Conservation (phyloP, 768 basidiomycete genomes). For the Rossbeevera mucosa region DNA sequence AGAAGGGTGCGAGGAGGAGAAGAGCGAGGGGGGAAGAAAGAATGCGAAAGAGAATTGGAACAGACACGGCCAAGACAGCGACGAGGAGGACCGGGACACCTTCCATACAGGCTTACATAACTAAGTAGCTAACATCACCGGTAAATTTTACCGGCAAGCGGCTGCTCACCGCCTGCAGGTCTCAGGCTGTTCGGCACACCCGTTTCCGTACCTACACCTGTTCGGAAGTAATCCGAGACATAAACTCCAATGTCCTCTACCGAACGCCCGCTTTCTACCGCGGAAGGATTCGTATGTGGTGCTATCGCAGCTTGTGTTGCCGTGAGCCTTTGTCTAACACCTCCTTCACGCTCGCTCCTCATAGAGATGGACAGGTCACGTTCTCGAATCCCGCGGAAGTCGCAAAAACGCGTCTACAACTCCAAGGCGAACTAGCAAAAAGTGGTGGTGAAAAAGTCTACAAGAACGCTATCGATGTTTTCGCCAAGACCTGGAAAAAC, state of each 20-base stretch:
- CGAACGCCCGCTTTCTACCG: conserved; percentile 49
- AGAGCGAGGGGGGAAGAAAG: conserved; percentile 64
- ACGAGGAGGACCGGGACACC: conserved; percentile 58
- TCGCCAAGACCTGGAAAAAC: conserved; percentile 81
- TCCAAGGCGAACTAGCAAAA: conserved; percentile 92
- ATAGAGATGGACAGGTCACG: conserved; percentile 52
- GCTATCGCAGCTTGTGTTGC: conserved; percentile 90
- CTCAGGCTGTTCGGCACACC: neutral
- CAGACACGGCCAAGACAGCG: conserved; percentile 50
- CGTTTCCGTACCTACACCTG: neutral
- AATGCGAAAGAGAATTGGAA: conserved; percentile 53
- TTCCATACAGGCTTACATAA: no score
- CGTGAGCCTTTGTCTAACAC: conserved; percentile 36
- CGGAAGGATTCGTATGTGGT: conserved; percentile 84
- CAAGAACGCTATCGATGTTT: conserved; percentile 81
- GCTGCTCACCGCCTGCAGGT: neutral
- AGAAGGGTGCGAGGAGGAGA: conserved; percentile 57
- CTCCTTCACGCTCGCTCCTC: conserved; percentile 5
- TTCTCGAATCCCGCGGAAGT: conserved; percentile 71
- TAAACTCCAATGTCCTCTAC: conserved; percentile 17
- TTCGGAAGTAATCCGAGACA: neutral
- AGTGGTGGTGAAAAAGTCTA: conserved; percentile 72
- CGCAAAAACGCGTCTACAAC: conserved; percentile 91
- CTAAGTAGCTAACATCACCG: no score
- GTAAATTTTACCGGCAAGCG: neutral